phyloP scores from a whole-genome alignment of 371 early-diverging fungal species.

The Umbelopsis sp. region DNA sequence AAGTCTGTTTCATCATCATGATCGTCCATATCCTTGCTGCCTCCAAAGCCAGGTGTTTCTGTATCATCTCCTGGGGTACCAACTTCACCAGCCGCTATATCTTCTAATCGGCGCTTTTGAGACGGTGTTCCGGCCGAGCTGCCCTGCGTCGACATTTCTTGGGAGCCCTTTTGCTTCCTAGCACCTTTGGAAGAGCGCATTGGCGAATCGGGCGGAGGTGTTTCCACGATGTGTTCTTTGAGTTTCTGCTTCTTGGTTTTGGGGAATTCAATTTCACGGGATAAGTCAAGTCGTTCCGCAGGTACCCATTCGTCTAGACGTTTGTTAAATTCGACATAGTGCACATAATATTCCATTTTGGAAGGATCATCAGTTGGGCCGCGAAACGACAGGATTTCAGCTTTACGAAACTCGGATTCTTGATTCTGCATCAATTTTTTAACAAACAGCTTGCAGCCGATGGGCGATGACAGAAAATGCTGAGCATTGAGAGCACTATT shows the following conservation, averaged over 20 bases:
- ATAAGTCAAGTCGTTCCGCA: slow-evolving; percentile 71
- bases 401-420: slow-evolving; percentile 76
- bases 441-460: slow-evolving; percentile 74
- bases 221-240: slow-evolving; percentile 38
- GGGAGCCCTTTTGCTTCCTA: slow-evolving; percentile 19
- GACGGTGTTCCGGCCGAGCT: slow-evolving; percentile 26
- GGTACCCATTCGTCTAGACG: slow-evolving; percentile 99
- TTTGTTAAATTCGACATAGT: slow-evolving; percentile 98
- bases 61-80: slow-evolving; percentile 3
- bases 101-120: not conserved
- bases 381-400: slow-evolving; percentile 93
- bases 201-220: slow-evolving; percentile 34
- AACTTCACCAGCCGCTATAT: slow-evolving; percentile 4
- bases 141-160: slow-evolving; percentile 1
- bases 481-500: not conserved
- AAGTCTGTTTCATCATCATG: slow-evolving; percentile 39
- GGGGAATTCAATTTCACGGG: slow-evolving; percentile 77
- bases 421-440: slow-evolving; percentile 53
- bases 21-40: slow-evolving; percentile 47
- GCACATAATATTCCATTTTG: slow-evolving; percentile 93
- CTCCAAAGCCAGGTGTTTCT: slow-evolving; percentile 22
- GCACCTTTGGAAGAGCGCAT: slow-evolving; percentile 26
- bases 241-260: slow-evolving; percentile 65
- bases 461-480: slow-evolving; percentile 3
- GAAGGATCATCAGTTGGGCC: slow-evolving; percentile 39